Percentiles rank a stretch among this genome's conserved stretches.
phyloP scores from a whole-genome alignment of 2,329 filamentous ascomycete genomes.

The Penicillium italicum region DNA sequence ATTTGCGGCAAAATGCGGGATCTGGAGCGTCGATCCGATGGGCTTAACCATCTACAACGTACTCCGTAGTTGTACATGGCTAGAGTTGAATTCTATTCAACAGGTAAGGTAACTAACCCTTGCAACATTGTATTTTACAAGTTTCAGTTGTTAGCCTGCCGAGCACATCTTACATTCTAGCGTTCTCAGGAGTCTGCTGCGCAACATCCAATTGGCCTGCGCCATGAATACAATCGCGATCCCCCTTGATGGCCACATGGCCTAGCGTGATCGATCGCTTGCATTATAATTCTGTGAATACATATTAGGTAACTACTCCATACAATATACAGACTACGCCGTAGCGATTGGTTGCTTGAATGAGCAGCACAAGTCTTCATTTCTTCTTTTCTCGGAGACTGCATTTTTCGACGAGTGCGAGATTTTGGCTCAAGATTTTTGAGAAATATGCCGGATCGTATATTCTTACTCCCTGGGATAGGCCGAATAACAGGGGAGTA shows the following conservation, averaged over 20 bases:
- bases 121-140: background rate
- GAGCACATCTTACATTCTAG: background rate
- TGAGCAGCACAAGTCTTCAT: background rate
- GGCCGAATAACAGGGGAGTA: background rate
- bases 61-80: too few relatives aligned
- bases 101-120: background rate
- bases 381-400: background rate
- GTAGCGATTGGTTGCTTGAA: background rate
- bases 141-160: background rate
- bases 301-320: too few relatives aligned
- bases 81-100: background rate
- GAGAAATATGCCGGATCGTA: background rate
- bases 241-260: conserved; percentile 8
- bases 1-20: background rate
- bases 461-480: background rate
- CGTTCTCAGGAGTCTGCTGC: conserved; percentile 4
- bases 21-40: conserved; percentile 2
- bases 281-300: background rate
- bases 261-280: conserved; percentile 4
- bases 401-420: background rate
- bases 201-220: conserved; percentile 6
- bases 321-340: too few relatives aligned
- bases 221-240: background rate
- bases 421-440: background rate
- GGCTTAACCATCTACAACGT: background rate